These are phyloP conservation scores for Ophiostoma himal-ulmi DNA, from an alignment of 2,329 filamentous ascomycete genomes.

Conservation along the genomic window DNA sequence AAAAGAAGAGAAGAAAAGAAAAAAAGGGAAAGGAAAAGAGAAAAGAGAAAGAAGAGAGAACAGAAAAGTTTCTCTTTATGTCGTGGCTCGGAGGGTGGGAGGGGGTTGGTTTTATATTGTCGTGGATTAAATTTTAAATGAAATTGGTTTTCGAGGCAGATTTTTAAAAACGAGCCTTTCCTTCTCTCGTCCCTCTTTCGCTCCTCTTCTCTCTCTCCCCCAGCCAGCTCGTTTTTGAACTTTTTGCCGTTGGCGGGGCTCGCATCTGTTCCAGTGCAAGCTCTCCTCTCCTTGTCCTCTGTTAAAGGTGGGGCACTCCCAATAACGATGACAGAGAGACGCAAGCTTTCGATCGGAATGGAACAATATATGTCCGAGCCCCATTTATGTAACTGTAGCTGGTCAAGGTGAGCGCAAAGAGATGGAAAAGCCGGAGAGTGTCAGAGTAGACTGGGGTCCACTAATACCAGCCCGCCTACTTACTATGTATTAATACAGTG, in stretches of 20 bases:
- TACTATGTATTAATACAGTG: neutral
- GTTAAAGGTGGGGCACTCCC: neutral
- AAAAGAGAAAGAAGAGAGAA: constrained; percentile 17
- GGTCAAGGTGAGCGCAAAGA: no score
- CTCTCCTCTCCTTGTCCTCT: neutral
- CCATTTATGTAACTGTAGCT: neutral
- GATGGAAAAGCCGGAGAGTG: neutral
- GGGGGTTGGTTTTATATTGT: constrained; percentile 14
- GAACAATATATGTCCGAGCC: neutral
- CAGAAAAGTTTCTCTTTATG: constrained; percentile 1
- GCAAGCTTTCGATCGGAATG: neutral
- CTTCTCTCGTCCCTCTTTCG: no score
- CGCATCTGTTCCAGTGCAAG: neutral
- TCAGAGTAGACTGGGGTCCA: neutral
- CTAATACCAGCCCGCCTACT: neutral
- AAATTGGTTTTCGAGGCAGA: neutral
- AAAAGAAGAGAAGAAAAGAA: constrained; percentile 24
- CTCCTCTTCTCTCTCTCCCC: neutral
- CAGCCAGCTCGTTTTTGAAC: constrained; percentile 1
- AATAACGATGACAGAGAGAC: neutral
- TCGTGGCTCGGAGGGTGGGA: neutral
- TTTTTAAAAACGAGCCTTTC: neutral
- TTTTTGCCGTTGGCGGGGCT: constrained; percentile 5
- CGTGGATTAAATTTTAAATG: constrained; percentile 1
- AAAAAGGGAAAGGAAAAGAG: constrained; percentile 19